Base-by-base conservation (phyloP, 768 basidiomycete genomes). In the Leccinum imitatum region DNA sequence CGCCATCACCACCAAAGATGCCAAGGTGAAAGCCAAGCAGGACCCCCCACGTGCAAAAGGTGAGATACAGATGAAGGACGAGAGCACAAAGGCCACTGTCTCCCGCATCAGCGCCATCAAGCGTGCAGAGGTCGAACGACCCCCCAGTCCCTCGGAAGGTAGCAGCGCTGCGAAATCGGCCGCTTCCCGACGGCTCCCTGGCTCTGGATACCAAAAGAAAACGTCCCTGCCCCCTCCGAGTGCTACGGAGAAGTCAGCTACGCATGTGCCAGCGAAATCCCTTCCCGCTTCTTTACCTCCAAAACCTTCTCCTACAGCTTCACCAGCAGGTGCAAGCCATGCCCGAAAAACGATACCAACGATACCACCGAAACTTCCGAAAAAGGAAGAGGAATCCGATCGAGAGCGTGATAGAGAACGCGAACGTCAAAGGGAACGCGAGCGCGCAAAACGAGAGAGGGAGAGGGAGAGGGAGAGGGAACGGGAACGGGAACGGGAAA, bases 141-240 rank as follows among this genome's bases (percentile, higher is more conserved):
- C 54, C 17, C 44, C 68, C 3, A 70, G 64, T 19, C 56, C 70
- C 37, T 67, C 64, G 6, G 66, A 66, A 19, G 17, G 50, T 19
- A 17, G 48, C n/a, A 57, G 51, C 35, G 23, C 52, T 7, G 31
- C 62, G n/a, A 66, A 78, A 47, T 56, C 65, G 9, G 52, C 66
- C 6, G 58, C 66, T 2, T 59, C 67, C 9, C 72, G 78, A 52
- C 77, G 79, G 35, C 58, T 73, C 13, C 83, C 83, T 30, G 83
- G 83, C 0, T 84, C 83, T 4, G 82, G 82, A 3, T 82, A 76
- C 64, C 76, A 74, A 59, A 77, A 77, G 27, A 74, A 74, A n/a
- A 64, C 70, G 0, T 67, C 73, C 47, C 74, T 64, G 46, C 51
- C 66, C 7, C 60, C 71, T 17, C 1, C 60, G 1, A 53, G 67